Conservation (phyloP, 345 rosid species). For the Fremontodendron californicum region DNA sequence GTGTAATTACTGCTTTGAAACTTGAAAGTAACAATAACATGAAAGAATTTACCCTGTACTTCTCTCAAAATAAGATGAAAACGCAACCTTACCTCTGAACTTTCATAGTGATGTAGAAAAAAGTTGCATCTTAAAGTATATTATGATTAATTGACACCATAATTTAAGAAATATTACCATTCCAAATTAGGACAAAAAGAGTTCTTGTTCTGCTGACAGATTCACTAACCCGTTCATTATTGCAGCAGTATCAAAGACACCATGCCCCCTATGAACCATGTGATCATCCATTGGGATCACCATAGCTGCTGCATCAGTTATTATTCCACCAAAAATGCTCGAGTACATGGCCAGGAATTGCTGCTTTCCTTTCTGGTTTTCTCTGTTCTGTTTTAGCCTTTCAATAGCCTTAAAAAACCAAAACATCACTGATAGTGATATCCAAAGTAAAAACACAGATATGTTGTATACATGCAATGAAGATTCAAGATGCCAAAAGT, state of each 20-base stretch:
- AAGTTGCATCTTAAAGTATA: background rate
- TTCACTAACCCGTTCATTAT: conserved; percentile 68
- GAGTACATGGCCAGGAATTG: conserved; percentile 81
- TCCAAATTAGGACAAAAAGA: background rate
- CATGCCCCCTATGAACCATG: conserved; percentile 95
- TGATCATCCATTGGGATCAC: conserved; percentile 89
- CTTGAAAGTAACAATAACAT: background rate
- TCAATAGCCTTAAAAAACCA: conserved; percentile 49
- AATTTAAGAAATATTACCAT: background rate
- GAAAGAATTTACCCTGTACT: too few relatives aligned
- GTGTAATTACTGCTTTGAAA: background rate
- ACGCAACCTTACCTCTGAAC: background rate
- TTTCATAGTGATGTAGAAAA: background rate
- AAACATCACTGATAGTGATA: too few relatives aligned
- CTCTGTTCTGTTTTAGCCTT: conserved; percentile 43
- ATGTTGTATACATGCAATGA: too few relatives aligned
- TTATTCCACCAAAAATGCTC: conserved; percentile 73
- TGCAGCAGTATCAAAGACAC: conserved; percentile 88
- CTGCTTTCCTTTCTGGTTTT: conserved; percentile 49
- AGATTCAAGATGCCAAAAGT: too few relatives aligned
- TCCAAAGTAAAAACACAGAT: too few relatives aligned
- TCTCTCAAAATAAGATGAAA: background rate
- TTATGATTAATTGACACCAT: background rate
- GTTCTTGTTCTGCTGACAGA: background rate
- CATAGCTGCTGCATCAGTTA: conserved; percentile 77